Evolutionary conservation across 129 eudicot species (phyloP).

Genomic region (Chrysanthemum lavandulifolium): DNA sequence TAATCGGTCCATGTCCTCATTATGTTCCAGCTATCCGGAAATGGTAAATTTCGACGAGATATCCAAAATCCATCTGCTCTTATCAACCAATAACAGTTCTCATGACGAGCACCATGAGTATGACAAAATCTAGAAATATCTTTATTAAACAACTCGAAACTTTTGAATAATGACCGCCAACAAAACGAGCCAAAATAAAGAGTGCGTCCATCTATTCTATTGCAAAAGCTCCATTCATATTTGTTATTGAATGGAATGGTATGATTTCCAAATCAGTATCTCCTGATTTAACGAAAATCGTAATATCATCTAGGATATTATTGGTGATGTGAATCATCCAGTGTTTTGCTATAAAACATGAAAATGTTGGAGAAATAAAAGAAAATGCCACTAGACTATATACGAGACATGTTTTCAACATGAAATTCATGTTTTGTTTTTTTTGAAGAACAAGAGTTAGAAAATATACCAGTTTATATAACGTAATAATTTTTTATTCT

Average conservation of each 20-base stretch:
- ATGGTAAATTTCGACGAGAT: constrained; percentile 10
- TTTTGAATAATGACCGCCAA: constrained; percentile 10
- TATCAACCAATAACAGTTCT: constrained; percentile 24
- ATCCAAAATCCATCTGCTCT: constrained; percentile 12
- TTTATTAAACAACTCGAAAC: neutral
- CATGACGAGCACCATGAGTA: neutral
- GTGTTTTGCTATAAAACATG: neutral
- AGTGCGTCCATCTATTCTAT: neutral
- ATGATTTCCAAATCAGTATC: constrained; percentile 20
- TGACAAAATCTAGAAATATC: constrained; percentile 6
- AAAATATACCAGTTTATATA: neutral
- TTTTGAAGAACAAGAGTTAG: neutral
- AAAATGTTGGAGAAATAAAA: neutral
- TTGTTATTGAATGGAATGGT: neutral
- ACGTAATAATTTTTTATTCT: too few species aligned
- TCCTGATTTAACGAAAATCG: constrained; percentile 9
- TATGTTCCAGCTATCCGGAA: constrained; percentile 8
- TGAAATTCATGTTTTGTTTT: neutral
- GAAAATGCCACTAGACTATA: neutral
- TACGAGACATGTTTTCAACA: neutral
- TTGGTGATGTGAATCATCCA: constrained; percentile 11
- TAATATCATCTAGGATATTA: neutral
- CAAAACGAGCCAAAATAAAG: constrained; percentile 8
- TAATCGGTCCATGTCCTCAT: constrained; percentile 21
- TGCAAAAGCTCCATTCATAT: constrained; percentile 13